A percentile compares a stretch with the other conserved stretches of the same genome.
These are phyloP conservation scores for Groenewaldozyma auringiensis DNA, from an alignment of 1,139 yeast genomes.

Conservation along the genomic window DNA sequence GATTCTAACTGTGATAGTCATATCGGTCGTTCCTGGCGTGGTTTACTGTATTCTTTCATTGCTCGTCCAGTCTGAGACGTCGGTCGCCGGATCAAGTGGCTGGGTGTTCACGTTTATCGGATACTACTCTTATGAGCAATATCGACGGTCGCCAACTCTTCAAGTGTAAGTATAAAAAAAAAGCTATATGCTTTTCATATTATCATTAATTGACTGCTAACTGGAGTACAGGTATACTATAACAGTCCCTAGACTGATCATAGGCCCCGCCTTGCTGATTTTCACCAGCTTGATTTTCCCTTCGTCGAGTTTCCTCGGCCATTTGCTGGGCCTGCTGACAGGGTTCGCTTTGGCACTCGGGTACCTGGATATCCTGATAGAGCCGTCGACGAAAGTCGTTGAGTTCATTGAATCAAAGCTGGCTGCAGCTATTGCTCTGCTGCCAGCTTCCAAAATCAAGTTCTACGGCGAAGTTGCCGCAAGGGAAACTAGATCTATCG, in stretches of 20 bases:
- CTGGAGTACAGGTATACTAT: no score
- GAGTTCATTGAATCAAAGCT: slow-evolving; percentile 58
- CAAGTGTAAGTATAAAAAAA: slow-evolving; percentile 20
- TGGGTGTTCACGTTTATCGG: slow-evolving; percentile 68
- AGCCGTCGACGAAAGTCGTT: slow-evolving; percentile 61
- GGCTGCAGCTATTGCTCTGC: slow-evolving; percentile 40
- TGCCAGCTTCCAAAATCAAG: slow-evolving; percentile 44
- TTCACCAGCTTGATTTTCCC: slow-evolving; percentile 46
- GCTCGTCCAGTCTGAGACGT: slow-evolving; percentile 45
- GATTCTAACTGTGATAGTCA: slow-evolving; percentile 26
- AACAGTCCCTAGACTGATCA: background rate
- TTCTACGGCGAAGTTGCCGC: slow-evolving; percentile 54
- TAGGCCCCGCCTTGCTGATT: slow-evolving; percentile 34
- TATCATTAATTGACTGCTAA: no score
- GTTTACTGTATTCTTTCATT: slow-evolving; percentile 54
- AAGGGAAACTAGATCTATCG: slow-evolving; percentile 26
- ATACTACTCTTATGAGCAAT: slow-evolving; percentile 56
- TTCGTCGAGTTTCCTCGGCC: slow-evolving; percentile 67
- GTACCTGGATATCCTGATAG: slow-evolving; percentile 43
- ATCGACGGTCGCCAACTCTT: slow-evolving; percentile 41
- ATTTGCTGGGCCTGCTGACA: slow-evolving; percentile 44
- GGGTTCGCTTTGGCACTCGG: slow-evolving; percentile 55
- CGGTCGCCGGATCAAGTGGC: slow-evolving; percentile 63
- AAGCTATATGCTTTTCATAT: no score
- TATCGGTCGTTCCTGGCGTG: slow-evolving; percentile 65